Percentiles rank a stretch among this genome's conserved stretches.
Evolutionary conservation across 192 early-diverging fungal species (phyloP).

Genomic region (Fimicolochytrium jonesii): DNA sequence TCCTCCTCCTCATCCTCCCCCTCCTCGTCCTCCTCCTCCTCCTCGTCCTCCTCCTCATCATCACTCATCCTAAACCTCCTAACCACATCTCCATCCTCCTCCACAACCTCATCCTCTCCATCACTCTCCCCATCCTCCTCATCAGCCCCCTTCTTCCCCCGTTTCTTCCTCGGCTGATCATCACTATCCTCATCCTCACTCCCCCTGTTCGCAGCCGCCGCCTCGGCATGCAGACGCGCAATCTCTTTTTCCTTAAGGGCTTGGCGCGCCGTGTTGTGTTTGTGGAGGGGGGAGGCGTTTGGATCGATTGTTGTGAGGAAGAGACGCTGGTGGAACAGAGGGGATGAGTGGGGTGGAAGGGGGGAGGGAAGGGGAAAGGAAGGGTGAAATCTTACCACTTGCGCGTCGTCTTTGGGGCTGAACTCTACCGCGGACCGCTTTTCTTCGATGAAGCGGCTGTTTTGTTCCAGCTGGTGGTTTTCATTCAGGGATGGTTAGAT

Average conservation of each 20-base stretch:
- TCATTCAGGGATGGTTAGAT: not conserved
- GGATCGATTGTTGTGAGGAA: slow-evolving; percentile 33
- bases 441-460: slow-evolving; percentile 67
- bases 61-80: too few relatives aligned
- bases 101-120: slow-evolving; percentile 36
- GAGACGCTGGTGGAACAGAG: slow-evolving; percentile 15
- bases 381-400: slow-evolving; percentile 18
- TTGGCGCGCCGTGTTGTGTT: slow-evolving; percentile 34
- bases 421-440: slow-evolving; percentile 60
- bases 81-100: slow-evolving; percentile 16
- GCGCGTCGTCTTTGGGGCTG: slow-evolving; percentile 44
- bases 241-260: slow-evolving; percentile 32
- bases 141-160: slow-evolving; percentile 21
- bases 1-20: too few relatives aligned
- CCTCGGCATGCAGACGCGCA: slow-evolving; percentile 26
- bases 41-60: slow-evolving; percentile 13
- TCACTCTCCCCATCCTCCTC: slow-evolving; percentile 28
- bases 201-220: slow-evolving; percentile 20
- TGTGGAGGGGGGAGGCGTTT: slow-evolving; percentile 31
- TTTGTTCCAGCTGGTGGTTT: slow-evolving; percentile 82
- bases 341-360: not conserved
- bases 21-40: too few relatives aligned
- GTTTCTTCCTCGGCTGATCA: slow-evolving; percentile 21
- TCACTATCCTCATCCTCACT: slow-evolving; percentile 28
- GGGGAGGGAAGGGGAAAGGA: not conserved